phyloP scores from a whole-genome alignment of 176 grass and related monocot species.

The Themeda triandra region DNA sequence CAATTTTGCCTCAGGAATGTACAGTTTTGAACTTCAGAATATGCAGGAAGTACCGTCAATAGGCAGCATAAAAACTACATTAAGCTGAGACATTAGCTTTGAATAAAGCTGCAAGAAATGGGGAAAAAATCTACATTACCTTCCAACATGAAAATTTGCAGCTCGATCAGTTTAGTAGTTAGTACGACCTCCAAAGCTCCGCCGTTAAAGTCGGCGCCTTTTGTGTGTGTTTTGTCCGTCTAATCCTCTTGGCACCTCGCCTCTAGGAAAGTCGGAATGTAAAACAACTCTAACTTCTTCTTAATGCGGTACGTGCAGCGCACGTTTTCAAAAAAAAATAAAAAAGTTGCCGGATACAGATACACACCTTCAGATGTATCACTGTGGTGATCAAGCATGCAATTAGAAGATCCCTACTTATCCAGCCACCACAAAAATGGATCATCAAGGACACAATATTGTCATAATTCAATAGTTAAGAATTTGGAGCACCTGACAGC shows the following conservation, averaged over 20 bases:
- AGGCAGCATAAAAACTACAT: conserved; percentile 53
- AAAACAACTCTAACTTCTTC: too few relatives aligned
- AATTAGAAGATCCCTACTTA: conserved; percentile 44
- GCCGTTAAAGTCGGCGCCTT: too few relatives aligned
- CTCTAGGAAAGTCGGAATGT: too few relatives aligned
- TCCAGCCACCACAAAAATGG: conserved; percentile 38
- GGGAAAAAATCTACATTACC: background rate
- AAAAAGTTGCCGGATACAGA: background rate
- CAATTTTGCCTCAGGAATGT: too few relatives aligned
- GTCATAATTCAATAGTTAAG: background rate
- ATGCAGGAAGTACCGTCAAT: conserved; percentile 28
- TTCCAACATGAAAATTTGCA: background rate
- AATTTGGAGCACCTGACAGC: background rate
- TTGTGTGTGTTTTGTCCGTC: too few relatives aligned
- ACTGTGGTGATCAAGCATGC: conserved; percentile 29
- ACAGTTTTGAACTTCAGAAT: background rate
- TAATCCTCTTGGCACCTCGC: too few relatives aligned
- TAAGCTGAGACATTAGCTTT: conserved; percentile 60
- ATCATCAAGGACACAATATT: background rate
- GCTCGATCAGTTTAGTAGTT: too few relatives aligned
- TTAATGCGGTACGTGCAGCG: too few relatives aligned
- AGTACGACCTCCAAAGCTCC: too few relatives aligned
- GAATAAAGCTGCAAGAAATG: conserved; percentile 52
- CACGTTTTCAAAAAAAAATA: too few relatives aligned
- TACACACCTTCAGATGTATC: conserved; percentile 60